Evolutionary conservation across 2,329 filamentous ascomycete species (phyloP), one percentile per base, ranked within the genome.

Genomic region (Niveomyces coronatus): DNA sequence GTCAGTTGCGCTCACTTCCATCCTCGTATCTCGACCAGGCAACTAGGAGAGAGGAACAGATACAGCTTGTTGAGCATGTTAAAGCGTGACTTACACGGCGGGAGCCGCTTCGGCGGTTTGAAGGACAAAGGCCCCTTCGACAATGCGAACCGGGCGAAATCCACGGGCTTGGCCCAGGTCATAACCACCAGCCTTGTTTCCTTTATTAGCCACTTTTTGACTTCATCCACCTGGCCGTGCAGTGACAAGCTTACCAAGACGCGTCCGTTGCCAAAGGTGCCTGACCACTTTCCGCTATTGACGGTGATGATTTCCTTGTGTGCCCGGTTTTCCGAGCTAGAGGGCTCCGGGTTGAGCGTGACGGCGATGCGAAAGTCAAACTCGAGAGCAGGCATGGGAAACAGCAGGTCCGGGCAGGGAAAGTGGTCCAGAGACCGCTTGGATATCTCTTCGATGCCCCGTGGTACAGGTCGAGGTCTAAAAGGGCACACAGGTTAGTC

Each of bases 321-420:
- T 23, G 60, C 62, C 35, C 64, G 58, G 10, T 55, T 50, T 20
- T 66, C 67, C 27, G 70, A 58, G 16, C 58, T 57, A 9, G 67
- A 59, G 22, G 60, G 54, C 35, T 63, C 60, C 14, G 63, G 61
- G 43, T 64, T 63, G 19, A 70, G 53, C 14, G 53, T 55, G 11
- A 70, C 66, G 28, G 64, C 62, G 50, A 72, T 63, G 39, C 67
- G 65, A 45, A 71, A 70, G 47, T 71, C 67, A 31, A 70, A 67
- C 35, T 60, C 60, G 35, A 70, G 58, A 26, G 56, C 58, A 5
- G 67, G 67, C 47, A 62, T 60, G 11, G 68, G 66, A 35, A 71
- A 60, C 4, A 56, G 56, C 23, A 68, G 45, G 28, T 54, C 50
- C 14, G 66, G 61, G 44, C 62, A 59, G n/a, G 62, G 61, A 26